Base-by-base conservation (phyloP, 73 alveolate species). In the Symbiodinium pilosum region DNA sequence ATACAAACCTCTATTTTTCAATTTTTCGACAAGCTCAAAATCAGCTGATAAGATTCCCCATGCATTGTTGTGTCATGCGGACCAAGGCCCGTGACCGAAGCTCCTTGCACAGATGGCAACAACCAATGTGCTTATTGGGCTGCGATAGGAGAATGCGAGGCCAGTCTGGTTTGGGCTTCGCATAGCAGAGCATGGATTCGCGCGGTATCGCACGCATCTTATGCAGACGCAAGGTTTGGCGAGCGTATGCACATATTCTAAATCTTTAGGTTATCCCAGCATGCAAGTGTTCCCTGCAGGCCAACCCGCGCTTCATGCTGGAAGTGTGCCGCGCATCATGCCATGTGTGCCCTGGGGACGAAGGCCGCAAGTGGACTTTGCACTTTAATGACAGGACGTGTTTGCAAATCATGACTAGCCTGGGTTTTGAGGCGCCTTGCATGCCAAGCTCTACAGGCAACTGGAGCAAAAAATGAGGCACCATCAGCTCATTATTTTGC, bases 51-150 rank as follows among this genome's bases (percentile, higher is more conserved):
- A 64, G 41, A 6, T 7, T 20, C 41, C 11, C 34, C 12, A 18
- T 26, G 38, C 34, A 28, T 28, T 9, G 32, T 1, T 12, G 30
- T 64, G 81, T 28, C 30, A 18, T 9, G 30, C 4, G 2, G 73
- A 1, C 34, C 81, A 64, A 64, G 81, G 81, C 81, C 81, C 30
- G 81, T 64, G 0, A 64, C 81, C 18, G 81, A 4, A 2, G 5
- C 81, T 38, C 56, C 94, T 6, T 87, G 94, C 30, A 85, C 7
- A n/a, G 94, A 87, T 69, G 59, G 59, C 68, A 39, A 56, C 85
- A n/a, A 87, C n/a, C 94, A 87, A 87, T 87, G 94, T 87, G 85
- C 85, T 18, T 87, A 87, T 56, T 87, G 94, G 94, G 94, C 94
- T 0, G 94, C 85, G 68, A 56, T 87, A n/a, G 94, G 94, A 39